Evolutionary conservation across 192 early-diverging fungal genomes (phyloP), one percentile per base, ranked within the genome.

Genomic region (Entomortierella lignicola): DNA sequence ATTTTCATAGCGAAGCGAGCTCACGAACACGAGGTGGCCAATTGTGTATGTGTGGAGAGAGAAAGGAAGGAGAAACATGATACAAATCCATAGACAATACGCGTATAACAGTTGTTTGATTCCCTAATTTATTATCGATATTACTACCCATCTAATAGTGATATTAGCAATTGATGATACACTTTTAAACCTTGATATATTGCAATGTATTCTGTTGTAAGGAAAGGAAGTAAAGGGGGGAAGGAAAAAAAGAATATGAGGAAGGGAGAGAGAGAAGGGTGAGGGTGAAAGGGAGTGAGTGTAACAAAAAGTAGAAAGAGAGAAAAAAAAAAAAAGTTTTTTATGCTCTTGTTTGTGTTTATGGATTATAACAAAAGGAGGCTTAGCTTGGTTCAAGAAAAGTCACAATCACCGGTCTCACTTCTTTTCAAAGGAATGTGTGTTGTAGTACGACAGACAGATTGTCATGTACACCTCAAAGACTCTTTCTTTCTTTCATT

Each of bases 1-100:
- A 55, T 54, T 60, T 66, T 66, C 55, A 52, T 0, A 65, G 63
- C 63, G 63, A 65, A 53, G 63, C 63, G 63, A 74, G 63, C 71
- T 74, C 71, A 66, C 71, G 71, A 74, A 74, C 63, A 74, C 63
- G 71, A 66, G 58, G 63, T 74, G 72, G 72, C 72, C 64, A 56
- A 51, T 47, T 57, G 32, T 57, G 31, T 37, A 23, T 57, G 32
- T 54, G 52, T 27, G 32, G 52, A 26, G 52, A 27, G 52, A 26
- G 52, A 23, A 8, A 54, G 21, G 52, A 54, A 18, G 25, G 52
- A 6, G 52, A 23, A 15, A 47, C 3, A 20, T 47, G 44, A 3
- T 37, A 11, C 17, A 15, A 15, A 47, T 47, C 15, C 8, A 42
- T 42, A 13, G 39, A 42, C 39, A 42, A 42, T 13, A 42, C 39